Percentiles rank a stretch among this genome's conserved stretches.
Evolutionary conservation across 805 yeast species (phyloP).

Genomic region (Brettanomyces bruxellensis): DNA sequence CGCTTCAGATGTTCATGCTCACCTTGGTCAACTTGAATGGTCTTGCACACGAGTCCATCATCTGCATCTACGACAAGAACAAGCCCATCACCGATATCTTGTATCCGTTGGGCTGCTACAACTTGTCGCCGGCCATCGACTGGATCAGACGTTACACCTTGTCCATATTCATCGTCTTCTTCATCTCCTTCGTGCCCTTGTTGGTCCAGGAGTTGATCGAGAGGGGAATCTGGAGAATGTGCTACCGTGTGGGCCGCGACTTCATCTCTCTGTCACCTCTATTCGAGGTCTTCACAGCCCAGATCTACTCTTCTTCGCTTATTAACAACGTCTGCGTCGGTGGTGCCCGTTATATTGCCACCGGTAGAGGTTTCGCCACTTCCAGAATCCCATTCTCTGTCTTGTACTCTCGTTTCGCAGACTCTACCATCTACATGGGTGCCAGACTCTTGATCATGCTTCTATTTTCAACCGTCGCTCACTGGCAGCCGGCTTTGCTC

Average conservation of each 20-base stretch:
- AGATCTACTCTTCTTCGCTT: constrained; percentile 65
- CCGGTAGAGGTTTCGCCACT: constrained; percentile 84
- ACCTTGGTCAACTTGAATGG: constrained; percentile 64
- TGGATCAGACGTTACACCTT: constrained; percentile 78
- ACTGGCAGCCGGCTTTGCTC: constrained; percentile 87
- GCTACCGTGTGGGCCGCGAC: constrained; percentile 62
- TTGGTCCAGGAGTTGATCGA: constrained; percentile 74
- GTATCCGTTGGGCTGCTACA: constrained; percentile 66
- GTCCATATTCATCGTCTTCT: constrained; percentile 76
- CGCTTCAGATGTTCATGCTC: constrained; percentile 63
- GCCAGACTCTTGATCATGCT: constrained; percentile 68
- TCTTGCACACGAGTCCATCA: constrained; percentile 61
- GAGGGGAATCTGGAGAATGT: constrained; percentile 71
- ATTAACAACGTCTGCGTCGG: constrained; percentile 68
- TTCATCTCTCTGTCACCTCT: constrained; percentile 65
- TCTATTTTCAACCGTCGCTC: constrained; percentile 62
- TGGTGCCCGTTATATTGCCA: constrained; percentile 81
- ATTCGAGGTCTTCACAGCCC: constrained; percentile 79
- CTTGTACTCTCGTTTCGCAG: constrained; percentile 69
- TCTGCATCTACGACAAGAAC: constrained; percentile 59
- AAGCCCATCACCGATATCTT: constrained; percentile 59
- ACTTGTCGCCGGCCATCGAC: constrained; percentile 62
- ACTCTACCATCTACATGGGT: constrained; percentile 78
- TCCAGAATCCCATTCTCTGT: constrained; percentile 70
- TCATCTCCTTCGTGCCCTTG: constrained; percentile 71